Evolutionary conservation across 306 rosid genomes (phyloP), one percentile per base, ranked within the genome.

Genomic region (Glycine latifolia): DNA sequence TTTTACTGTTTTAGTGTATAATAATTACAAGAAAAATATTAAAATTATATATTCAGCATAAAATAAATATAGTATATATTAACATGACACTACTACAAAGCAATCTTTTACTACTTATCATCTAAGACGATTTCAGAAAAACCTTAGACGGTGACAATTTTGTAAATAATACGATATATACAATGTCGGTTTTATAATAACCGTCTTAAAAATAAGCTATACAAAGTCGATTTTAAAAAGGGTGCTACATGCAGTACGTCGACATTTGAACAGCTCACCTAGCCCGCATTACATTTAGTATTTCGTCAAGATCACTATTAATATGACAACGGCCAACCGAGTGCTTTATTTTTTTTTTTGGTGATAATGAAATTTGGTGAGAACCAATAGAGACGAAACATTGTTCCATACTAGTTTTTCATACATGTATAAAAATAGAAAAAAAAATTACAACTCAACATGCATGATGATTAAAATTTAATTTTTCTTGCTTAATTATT

Each of bases 271-370:
- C 55, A 59, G 5, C 69, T 44, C 44, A 44, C 3, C 3, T 8
- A 33, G 10, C 61, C 9, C 73, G n/a, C 46, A 26, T 49, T 52
- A 73, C 33, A 39, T 56, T 56, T 39, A 59, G 44, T 47, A 50
- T 3, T 8, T 62, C 17, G 50, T 9, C 71, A 4, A 46, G 1
- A 37, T 62, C 60, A 48, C 26, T 26, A 48, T 61, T 60, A 39
- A n/a, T 60, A 60, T 46, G 54, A 66, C 43, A 44, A 58, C 79
- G 41, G 53, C 78, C 53, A 73, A 39, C 41, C 9, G 8, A 15
- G 41, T 55, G 78, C 39, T 73, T 52, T 53, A 52, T 37, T 72
- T 43, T 53, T 16, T 8, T 33, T 53, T 16, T 8, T 33, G 48
- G 65, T 58, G 62, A 50, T n/a, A 52, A 52, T 8, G 65, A 53